These are phyloP conservation scores for Triticum turgidum DNA, from an alignment of 176 grass and related monocot species.

Conservation along the genomic window DNA sequence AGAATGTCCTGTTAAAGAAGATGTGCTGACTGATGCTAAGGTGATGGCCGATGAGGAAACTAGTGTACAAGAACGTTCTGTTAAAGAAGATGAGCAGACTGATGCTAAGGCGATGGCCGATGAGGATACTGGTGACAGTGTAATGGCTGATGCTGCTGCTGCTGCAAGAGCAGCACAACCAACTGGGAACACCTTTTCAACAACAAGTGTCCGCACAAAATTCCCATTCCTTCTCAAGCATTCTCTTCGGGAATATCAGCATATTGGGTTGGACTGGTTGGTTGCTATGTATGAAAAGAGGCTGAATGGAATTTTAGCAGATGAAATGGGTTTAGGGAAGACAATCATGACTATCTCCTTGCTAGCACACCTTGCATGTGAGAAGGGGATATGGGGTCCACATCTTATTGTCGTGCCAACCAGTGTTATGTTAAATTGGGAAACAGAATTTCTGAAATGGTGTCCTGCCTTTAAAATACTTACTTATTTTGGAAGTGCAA, in stretches of 20 bases:
- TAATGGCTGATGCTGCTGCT: slow-evolving; percentile 93
- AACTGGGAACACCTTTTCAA: slow-evolving; percentile 97
- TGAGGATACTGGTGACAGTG: slow-evolving; percentile 60
- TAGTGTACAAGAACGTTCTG: slow-evolving; percentile 20
- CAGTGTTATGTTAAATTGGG: slow-evolving; percentile 99
- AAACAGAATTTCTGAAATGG: slow-evolving; percentile 99
- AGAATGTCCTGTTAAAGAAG: neutral
- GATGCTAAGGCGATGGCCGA: slow-evolving; percentile 38
- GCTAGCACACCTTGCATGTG: slow-evolving; percentile 91
- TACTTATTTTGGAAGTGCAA: slow-evolving; percentile 98
- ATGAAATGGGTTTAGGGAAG: slow-evolving; percentile 99
- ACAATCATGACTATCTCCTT: slow-evolving; percentile 99
- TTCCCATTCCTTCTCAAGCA: slow-evolving; percentile 99
- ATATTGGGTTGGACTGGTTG: slow-evolving; percentile 96
- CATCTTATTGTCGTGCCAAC: slow-evolving; percentile 98
- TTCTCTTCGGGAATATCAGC: slow-evolving; percentile 97
- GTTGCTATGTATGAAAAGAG: slow-evolving; percentile 99
- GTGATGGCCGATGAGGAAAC: slow-evolving; percentile 10
- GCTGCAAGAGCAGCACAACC: slow-evolving; percentile 97
- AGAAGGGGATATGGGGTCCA: slow-evolving; percentile 99
- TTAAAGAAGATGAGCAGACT: slow-evolving; percentile 14
- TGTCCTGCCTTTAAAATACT: slow-evolving; percentile 98
- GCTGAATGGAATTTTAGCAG: slow-evolving; percentile 98
- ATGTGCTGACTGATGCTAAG: slow-evolving; percentile 33
- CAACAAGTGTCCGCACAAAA: slow-evolving; percentile 89